These are phyloP conservation scores for Sporothrix schenckii DNA, from an alignment of 2,329 filamentous ascomycete species.

Conservation along the genomic window DNA sequence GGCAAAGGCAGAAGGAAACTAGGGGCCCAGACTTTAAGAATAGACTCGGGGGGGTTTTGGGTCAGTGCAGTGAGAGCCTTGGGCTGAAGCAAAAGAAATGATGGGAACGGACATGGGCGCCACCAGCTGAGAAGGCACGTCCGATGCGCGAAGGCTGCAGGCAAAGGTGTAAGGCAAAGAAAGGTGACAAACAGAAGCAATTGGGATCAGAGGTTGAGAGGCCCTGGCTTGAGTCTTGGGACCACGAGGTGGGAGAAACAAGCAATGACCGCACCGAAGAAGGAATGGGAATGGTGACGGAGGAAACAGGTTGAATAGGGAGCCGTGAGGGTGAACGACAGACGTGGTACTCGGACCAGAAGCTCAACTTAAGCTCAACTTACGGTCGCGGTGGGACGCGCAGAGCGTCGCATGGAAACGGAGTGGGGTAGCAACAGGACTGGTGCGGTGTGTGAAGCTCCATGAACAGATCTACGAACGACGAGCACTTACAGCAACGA, in stretches of 20 bases:
- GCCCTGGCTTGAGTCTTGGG: not conserved
- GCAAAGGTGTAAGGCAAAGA: no score
- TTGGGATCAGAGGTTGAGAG: no score
- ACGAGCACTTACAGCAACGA: slow-evolving; percentile 3
- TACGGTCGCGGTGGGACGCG: not conserved
- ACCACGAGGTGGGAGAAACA: not conserved
- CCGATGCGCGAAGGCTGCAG: not conserved
- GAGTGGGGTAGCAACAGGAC: not conserved
- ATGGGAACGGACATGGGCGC: not conserved
- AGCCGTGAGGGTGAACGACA: not conserved
- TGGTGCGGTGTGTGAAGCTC: not conserved
- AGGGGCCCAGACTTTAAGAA: not conserved
- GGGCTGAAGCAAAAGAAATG: slow-evolving; percentile 4
- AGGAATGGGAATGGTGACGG: not conserved
- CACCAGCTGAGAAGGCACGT: slow-evolving; percentile 1
- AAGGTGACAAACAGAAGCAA: no score
- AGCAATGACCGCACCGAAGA: not conserved
- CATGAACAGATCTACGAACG: not conserved
- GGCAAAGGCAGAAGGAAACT: slow-evolving; percentile 9
- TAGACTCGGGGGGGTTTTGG: slow-evolving; percentile 2
- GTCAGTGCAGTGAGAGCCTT: slow-evolving; percentile 8
- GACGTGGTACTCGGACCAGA: not conserved
- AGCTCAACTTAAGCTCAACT: not conserved
- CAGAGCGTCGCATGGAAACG: not conserved
- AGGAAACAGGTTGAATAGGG: not conserved